phyloP scores from a whole-genome alignment of 306 rosid genomes.

The Cercis canadensis region DNA sequence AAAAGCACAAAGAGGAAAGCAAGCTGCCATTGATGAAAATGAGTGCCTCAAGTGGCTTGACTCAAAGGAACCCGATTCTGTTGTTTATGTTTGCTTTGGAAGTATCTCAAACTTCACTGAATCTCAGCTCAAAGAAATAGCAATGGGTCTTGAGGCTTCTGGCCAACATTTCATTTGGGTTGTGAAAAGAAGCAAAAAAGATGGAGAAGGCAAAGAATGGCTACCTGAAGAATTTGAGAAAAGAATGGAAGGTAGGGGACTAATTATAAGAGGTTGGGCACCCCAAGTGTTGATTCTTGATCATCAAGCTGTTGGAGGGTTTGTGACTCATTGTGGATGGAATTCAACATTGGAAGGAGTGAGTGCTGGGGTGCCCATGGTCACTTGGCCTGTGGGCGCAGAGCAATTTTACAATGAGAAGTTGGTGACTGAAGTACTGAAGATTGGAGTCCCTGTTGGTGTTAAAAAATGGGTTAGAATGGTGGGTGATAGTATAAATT shows the following conservation, averaged over 20 bases:
- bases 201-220: slow-evolving; percentile 16
- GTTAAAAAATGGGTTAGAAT: not conserved
- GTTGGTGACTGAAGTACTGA: slow-evolving; percentile 30
- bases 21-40: not conserved
- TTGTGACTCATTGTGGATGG: slow-evolving; percentile 61
- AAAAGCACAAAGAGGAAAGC: slow-evolving; percentile 23
- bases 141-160: slow-evolving; percentile 60
- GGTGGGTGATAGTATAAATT: not conserved
- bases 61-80: slow-evolving; percentile 41
- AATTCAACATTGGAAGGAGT: slow-evolving; percentile 57
- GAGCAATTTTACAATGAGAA: slow-evolving; percentile 60
- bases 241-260: slow-evolving; percentile 47
- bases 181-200: slow-evolving; percentile 27
- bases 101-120: slow-evolving; percentile 35
- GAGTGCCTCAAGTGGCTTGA: slow-evolving; percentile 50
- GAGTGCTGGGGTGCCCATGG: slow-evolving; percentile 47
- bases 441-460: slow-evolving; percentile 42
- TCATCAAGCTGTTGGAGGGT: slow-evolving; percentile 46
- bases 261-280: slow-evolving; percentile 57
- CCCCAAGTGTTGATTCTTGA: slow-evolving; percentile 49
- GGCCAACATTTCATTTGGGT: slow-evolving; percentile 57
- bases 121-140: slow-evolving; percentile 61
- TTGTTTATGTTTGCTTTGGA: slow-evolving; percentile 63
- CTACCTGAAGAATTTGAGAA: slow-evolving; percentile 50
- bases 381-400: slow-evolving; percentile 46